Conservation (phyloP, 805 yeast species). For the Cyberlindnera veronae region DNA sequence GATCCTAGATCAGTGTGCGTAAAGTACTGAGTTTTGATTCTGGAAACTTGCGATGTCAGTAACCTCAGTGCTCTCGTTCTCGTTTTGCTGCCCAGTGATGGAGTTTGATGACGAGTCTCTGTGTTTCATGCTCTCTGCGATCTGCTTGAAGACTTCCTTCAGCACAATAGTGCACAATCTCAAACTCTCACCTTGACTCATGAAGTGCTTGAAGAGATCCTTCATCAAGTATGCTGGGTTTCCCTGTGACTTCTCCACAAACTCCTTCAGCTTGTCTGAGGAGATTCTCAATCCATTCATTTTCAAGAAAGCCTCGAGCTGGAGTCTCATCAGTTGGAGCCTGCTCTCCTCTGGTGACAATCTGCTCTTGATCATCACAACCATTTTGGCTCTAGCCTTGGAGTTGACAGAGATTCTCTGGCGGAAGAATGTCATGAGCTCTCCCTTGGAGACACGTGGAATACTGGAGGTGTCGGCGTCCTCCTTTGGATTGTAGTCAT, state of each 20-base stretch:
- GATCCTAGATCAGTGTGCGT: background rate
- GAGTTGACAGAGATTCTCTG: slow-evolving; percentile 36
- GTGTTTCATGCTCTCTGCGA: slow-evolving; percentile 6
- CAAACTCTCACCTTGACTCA: slow-evolving; percentile 38
- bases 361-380: slow-evolving; percentile 39
- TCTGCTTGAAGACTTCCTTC: slow-evolving; percentile 33
- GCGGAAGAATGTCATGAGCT: slow-evolving; percentile 36
- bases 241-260: slow-evolving; percentile 37
- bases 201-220: slow-evolving; percentile 41
- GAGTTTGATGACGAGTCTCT: slow-evolving; percentile 2
- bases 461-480: slow-evolving; percentile 27
- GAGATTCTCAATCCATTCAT: slow-evolving; percentile 47
- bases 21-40: slow-evolving; percentile 1
- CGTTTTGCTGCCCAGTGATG: background rate
- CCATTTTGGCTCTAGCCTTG: slow-evolving; percentile 32
- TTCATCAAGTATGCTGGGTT: slow-evolving; percentile 37
- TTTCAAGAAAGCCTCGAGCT: slow-evolving; percentile 41
- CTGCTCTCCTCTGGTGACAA: slow-evolving; percentile 35
- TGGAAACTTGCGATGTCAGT: slow-evolving; percentile 13
- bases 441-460: slow-evolving; percentile 26
- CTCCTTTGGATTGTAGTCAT: slow-evolving; percentile 15
- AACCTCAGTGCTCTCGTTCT: slow-evolving; percentile 9
- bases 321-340: slow-evolving; percentile 34
- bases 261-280: slow-evolving; percentile 34
- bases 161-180: slow-evolving; percentile 33